Conservation (phyloP, 305 asterid genomes). For the Lippia alba region DNA sequence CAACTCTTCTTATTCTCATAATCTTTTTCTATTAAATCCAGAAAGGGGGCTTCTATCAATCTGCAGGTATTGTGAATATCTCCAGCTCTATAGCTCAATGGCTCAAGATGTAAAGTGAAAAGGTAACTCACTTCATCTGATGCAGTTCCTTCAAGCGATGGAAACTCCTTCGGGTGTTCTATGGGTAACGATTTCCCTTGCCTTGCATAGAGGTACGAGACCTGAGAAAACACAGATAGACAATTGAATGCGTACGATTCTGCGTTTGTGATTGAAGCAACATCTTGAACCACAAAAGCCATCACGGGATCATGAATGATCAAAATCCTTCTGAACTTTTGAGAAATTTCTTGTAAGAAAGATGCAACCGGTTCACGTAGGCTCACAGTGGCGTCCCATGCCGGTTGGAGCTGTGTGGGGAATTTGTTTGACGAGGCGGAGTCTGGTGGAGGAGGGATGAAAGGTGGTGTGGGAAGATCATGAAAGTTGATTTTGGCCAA, state of each 20-base stretch:
- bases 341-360: constrained; percentile 14
- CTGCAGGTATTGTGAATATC: too few relatives aligned
- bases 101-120: not conserved
- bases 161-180: too few relatives aligned
- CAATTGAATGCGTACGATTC: constrained; percentile 42
- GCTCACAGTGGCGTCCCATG: constrained; percentile 24
- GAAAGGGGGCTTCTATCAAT: constrained; percentile 38
- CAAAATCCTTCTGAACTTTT: constrained; percentile 34
- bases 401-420: constrained; percentile 40
- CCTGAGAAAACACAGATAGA: constrained; percentile 30
- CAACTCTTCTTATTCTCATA: constrained; percentile 29
- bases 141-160: constrained; percentile 20
- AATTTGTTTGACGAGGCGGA: constrained; percentile 38
- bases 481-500: constrained; percentile 36
- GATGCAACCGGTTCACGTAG: constrained; percentile 33
- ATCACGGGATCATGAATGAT: constrained; percentile 40
- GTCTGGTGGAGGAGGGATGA: constrained; percentile 41
- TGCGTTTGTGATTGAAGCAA: constrained; percentile 34
- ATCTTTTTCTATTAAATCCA: constrained; percentile 37
- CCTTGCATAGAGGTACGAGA: not conserved
- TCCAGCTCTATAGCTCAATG: constrained; percentile 7
- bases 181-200: not conserved
- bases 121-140: not conserved
- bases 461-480: constrained; percentile 36
- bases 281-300: too few relatives aligned